Evolutionary conservation across 2,329 filamentous ascomycete species (phyloP).

Genomic region (Hypoxylon sp.): DNA sequence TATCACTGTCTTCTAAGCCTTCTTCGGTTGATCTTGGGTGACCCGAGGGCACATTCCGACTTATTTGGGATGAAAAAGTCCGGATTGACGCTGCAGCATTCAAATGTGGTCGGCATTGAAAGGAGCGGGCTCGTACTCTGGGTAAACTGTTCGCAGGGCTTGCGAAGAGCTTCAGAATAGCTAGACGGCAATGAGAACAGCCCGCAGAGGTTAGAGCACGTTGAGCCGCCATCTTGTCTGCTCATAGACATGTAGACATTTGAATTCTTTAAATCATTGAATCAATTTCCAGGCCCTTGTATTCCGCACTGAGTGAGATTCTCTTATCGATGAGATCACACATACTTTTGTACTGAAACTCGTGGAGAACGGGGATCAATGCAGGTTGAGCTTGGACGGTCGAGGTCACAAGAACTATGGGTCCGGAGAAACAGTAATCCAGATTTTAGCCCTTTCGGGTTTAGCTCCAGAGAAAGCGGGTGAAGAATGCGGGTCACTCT

Average conservation of each 20-base stretch:
- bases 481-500: conserved; percentile 2
- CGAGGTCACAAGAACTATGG: not conserved
- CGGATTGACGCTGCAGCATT: conserved; percentile 28
- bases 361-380: not conserved
- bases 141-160: conserved; percentile 32
- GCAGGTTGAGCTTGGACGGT: not conserved
- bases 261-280: too few species aligned
- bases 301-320: too few species aligned
- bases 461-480: conserved; percentile 11
- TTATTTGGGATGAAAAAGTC: conserved; percentile 39
- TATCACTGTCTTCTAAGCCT: conserved; percentile 15
- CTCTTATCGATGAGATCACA: conserved; percentile 26
- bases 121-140: conserved; percentile 26
- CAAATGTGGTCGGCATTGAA: conserved; percentile 25
- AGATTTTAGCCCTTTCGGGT: conserved; percentile 1
- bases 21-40: conserved; percentile 9
- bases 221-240: conserved; percentile 45
- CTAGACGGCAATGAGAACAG: conserved; percentile 50
- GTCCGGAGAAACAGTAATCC: conserved; percentile 19
- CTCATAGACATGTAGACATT: not conserved
- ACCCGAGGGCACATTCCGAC: conserved; percentile 15
- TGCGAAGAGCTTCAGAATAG: conserved; percentile 48
- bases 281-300: not conserved
- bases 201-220: conserved; percentile 46
- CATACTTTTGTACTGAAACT: conserved; percentile 1